These are phyloP conservation scores for Escovopsis sp. DNA, from an alignment of 2,329 filamentous ascomycete genomes.

Conservation along the genomic window DNA sequence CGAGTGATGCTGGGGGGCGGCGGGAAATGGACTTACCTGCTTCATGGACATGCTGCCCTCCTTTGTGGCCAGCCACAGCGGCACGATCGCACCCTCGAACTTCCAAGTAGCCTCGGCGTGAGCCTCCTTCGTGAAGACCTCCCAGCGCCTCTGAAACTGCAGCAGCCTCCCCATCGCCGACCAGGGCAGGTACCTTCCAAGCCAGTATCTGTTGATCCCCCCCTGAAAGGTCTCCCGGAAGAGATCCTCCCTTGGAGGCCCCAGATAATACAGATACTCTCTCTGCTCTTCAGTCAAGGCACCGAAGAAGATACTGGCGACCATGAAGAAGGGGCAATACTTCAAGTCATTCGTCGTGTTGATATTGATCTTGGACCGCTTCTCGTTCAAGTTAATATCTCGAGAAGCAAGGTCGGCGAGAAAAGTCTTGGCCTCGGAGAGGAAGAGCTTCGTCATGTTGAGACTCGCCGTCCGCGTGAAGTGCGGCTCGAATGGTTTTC, in stretches of 20 bases:
- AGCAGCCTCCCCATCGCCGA: constrained; percentile 1
- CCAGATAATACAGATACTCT: not conserved
- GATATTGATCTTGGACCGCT: not conserved
- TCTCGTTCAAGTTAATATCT: too few species aligned
- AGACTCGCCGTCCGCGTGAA: constrained; percentile 2
- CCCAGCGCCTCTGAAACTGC: constrained; percentile 1
- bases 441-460: not conserved
- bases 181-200: constrained; percentile 1
- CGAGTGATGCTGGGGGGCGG: too few species aligned
- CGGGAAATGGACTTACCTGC: not conserved
- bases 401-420: not conserved
- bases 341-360: constrained; percentile 3
- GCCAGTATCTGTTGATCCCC: constrained; percentile 1
- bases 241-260: constrained; percentile 1
- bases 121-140: not conserved
- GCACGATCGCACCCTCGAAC: not conserved
- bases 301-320: constrained; percentile 5
- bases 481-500: constrained; percentile 3
- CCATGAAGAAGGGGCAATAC: constrained; percentile 2
- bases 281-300: not conserved
- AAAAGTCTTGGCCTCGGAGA: not conserved
- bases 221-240: constrained; percentile 1
- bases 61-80: not conserved
- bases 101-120: not conserved
- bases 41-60: not conserved